Conservation (phyloP, 2,329 filamentous ascomycete genomes). For the Venturiaceae sp. region DNA sequence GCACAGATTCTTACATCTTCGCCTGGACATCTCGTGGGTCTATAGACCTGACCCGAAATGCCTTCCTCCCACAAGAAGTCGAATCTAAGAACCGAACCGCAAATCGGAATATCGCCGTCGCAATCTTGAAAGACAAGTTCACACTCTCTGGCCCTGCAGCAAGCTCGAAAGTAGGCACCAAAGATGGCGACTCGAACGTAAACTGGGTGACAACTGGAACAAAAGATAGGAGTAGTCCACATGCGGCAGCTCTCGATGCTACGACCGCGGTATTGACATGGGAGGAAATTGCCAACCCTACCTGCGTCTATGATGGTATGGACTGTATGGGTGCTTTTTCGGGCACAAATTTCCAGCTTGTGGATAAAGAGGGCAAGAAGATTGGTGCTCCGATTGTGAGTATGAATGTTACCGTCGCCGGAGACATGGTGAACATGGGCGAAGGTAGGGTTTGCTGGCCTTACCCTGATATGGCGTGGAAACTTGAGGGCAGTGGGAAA, state of each 20-base stretch:
- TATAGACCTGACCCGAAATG: slow-evolving; percentile 42
- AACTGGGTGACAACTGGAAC: slow-evolving; percentile 48
- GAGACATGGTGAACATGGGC: slow-evolving; percentile 52
- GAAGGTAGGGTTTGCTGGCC: slow-evolving; percentile 53
- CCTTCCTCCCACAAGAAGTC: slow-evolving; percentile 49
- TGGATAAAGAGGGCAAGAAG: slow-evolving; percentile 39
- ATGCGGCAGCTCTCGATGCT: slow-evolving; percentile 45
- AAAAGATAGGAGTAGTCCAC: slow-evolving; percentile 46
- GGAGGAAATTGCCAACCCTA: slow-evolving; percentile 49
- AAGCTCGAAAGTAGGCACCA: slow-evolving; percentile 41
- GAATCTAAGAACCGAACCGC: slow-evolving; percentile 42
- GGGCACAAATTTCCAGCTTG: slow-evolving; percentile 50
- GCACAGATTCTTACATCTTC: slow-evolving; percentile 46
- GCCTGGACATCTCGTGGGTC: slow-evolving; percentile 54
- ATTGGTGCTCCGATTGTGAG: slow-evolving; percentile 41
- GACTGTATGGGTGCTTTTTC: slow-evolving; percentile 49
- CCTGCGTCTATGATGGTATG: slow-evolving; percentile 48
- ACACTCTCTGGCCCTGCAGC: slow-evolving; percentile 46
- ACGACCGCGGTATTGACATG: slow-evolving; percentile 46
- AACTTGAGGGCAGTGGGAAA: slow-evolving; percentile 20
- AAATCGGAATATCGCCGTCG: slow-evolving; percentile 50
- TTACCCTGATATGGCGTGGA: slow-evolving; percentile 48
- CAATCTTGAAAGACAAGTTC: slow-evolving; percentile 47
- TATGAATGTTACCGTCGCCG: slow-evolving; percentile 48
- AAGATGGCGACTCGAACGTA: slow-evolving; percentile 47